These are phyloP conservation scores for Fusarium sp. DNA, from an alignment of 2,329 filamentous ascomycete species.

Conservation along the genomic window DNA sequence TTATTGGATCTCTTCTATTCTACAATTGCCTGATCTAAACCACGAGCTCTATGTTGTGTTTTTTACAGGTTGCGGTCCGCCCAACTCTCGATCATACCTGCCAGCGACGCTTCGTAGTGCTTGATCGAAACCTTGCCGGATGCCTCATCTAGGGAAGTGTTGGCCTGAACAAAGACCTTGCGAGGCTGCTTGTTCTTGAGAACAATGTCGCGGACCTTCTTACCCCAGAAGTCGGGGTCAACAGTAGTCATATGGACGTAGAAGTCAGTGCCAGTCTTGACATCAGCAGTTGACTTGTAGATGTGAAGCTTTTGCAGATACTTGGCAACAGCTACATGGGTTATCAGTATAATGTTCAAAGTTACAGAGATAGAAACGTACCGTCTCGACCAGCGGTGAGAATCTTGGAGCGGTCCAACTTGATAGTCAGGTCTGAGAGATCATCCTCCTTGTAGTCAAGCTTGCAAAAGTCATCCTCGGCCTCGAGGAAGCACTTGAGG, in stretches of 20 bases:
- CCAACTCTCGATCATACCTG: slow-evolving; percentile 87
- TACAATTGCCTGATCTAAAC: slow-evolving; percentile 16
- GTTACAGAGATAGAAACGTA: slow-evolving; percentile 43
- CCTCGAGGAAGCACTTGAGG: slow-evolving; percentile 83
- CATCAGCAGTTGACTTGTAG: slow-evolving; percentile 90
- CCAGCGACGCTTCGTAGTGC: slow-evolving; percentile 84
- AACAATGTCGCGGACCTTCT: slow-evolving; percentile 79
- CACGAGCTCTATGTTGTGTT: slow-evolving; percentile 12
- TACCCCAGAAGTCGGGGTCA: slow-evolving; percentile 83
- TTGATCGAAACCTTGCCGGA: slow-evolving; percentile 78
- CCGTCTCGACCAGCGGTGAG: slow-evolving; percentile 80
- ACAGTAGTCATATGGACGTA: slow-evolving; percentile 88
- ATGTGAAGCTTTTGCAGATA: slow-evolving; percentile 93
- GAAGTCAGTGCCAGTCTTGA: slow-evolving; percentile 78
- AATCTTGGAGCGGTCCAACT: slow-evolving; percentile 87
- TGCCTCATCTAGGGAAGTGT: slow-evolving; percentile 77
- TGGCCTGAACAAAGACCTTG: slow-evolving; percentile 94
- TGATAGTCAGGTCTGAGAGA: slow-evolving; percentile 83
- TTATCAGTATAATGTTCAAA: slow-evolving; percentile 38
- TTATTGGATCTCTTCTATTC: slow-evolving; percentile 30
- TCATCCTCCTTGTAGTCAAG: slow-evolving; percentile 79
- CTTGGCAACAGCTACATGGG: slow-evolving; percentile 73
- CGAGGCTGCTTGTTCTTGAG: slow-evolving; percentile 82
- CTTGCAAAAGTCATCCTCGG: slow-evolving; percentile 87
- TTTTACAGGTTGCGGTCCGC: slow-evolving; percentile 67